Percentiles rank a stretch among this genome's conserved stretches.
Evolutionary conservation across 208 protist genomes (phyloP).

Genomic region (Leishmania mexicana): DNA sequence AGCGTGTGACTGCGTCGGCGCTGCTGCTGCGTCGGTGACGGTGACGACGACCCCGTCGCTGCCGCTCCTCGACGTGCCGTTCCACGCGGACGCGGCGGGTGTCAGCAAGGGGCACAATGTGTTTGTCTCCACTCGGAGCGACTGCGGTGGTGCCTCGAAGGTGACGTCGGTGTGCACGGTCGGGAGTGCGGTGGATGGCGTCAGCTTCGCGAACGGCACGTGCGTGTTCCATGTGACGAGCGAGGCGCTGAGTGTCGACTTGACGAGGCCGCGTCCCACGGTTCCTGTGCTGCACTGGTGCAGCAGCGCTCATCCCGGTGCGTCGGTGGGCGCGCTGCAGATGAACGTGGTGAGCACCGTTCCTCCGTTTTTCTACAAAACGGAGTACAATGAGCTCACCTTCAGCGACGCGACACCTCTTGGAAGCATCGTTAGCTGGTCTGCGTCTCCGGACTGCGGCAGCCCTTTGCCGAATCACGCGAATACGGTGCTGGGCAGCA

Average conservation of each 20-base stretch:
- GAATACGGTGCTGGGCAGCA: not conserved
- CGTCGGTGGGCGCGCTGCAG: not conserved
- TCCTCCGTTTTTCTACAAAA: not conserved
- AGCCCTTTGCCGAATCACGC: not conserved
- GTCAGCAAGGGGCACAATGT: not conserved
- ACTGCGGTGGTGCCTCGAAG: not conserved
- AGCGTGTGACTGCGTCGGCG: not conserved
- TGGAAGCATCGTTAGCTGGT: not conserved
- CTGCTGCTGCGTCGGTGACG: not conserved
- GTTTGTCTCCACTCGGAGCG: not conserved
- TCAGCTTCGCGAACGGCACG: not conserved
- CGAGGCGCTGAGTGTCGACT: not conserved
- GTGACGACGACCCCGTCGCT: conserved; percentile 9
- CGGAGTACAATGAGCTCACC: not conserved
- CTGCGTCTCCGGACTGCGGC: not conserved
- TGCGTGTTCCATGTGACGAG: conserved; percentile 8
- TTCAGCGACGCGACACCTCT: conserved; percentile 8
- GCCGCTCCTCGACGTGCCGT: conserved; percentile 17
- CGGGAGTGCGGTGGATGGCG: not conserved
- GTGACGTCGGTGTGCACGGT: not conserved
- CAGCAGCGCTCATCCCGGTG: conserved; percentile 2
- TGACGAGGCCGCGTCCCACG: not conserved
- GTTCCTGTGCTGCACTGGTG: conserved; percentile 2
- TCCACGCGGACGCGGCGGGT: not conserved
- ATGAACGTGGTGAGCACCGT: not conserved